Base-by-base conservation (phyloP, 2,329 filamentous ascomycete genomes). In the Aureobasidium uvarum region DNA sequence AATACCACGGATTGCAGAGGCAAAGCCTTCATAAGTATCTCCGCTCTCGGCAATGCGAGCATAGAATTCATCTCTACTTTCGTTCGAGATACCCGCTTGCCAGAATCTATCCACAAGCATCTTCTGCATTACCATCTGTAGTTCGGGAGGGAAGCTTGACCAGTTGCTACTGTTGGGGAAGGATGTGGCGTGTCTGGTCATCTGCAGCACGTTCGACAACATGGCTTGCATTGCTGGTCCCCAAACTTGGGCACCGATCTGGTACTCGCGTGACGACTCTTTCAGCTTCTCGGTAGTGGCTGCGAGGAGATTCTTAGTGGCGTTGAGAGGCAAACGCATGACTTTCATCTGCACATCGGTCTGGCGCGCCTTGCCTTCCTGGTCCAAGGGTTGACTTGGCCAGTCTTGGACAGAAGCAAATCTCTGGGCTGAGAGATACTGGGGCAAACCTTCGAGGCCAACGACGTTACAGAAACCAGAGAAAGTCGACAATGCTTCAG, bases 61-160 rank as follows among this genome's bases (percentile, higher is more conserved):
- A 76, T 97, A 98, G 75, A 99, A 99, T 66, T 98, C 94, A 68
- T 98, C 95, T 75, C 95, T 92, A 71, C 91, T 98, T 31, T 96
- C 95, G 68, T 89, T 90, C 0, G 95, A 98, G 59, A 99, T 99
- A 11, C 95, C 95, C 7, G 93, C 92, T 80, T 99, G 95, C 95
- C 95, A 99, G 76, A 99, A 99, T 28, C 95, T 85, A 77, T 99
- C 95, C 16, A 92, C 96, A 25, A 99, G 80, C 23, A 98, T 92
- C 25, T 91, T 86, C 50, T 87, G 85, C 45, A 98, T 90, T 62
- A 96, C 86, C 5, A 84, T 80, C 66, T 88, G 88, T 81, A 96
- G 89, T 48, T 96, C 91, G 13, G 81, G 75, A 1, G 92, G 89
- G 18, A 96, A 79, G 38, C 88, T 85, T 11, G 84, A 81, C 94